phyloP scores from a whole-genome alignment of 2,329 filamentous ascomycete species.

The Ascosphaera apis region DNA sequence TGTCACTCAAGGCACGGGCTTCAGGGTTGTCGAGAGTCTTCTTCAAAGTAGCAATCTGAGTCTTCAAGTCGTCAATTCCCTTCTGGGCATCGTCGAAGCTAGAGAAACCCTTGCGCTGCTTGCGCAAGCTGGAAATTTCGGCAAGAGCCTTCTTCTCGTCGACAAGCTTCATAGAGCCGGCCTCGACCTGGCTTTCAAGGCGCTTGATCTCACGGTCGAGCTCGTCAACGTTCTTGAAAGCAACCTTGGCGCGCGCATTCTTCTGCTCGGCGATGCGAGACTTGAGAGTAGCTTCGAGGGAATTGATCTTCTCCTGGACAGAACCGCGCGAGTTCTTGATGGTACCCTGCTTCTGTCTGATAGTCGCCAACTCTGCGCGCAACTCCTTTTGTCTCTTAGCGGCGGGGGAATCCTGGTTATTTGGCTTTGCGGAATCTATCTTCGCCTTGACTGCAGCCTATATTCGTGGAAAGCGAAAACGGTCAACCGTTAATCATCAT shows the following conservation, averaged over 20 bases:
- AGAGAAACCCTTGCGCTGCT: conserved; percentile 76
- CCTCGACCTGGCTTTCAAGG: conserved; percentile 68
- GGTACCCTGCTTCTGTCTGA: conserved; percentile 65
- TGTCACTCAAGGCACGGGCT: conserved; percentile 64
- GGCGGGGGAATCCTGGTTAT: conserved; percentile 58
- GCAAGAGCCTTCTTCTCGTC: conserved; percentile 87
- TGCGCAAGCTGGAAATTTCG: conserved; percentile 63
- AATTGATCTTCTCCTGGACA: conserved; percentile 78
- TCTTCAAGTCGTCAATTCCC: conserved; percentile 66
- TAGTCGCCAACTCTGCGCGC: conserved; percentile 56
- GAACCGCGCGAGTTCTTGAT: conserved; percentile 61
- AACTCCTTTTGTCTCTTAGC: conserved; percentile 73
- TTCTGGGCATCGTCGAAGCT: conserved; percentile 69
- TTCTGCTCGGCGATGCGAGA: conserved; percentile 72
- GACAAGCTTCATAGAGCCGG: conserved; percentile 79
- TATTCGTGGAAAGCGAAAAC: conserved; percentile 14
- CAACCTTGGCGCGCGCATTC: conserved; percentile 52
- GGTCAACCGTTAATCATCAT: conserved; percentile 1
- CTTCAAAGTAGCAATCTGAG: conserved; percentile 70
- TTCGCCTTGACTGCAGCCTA: conserved; percentile 76
- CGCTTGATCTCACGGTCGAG: conserved; percentile 60
- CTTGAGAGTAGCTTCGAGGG: conserved; percentile 72
- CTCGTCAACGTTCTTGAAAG: conserved; percentile 73
- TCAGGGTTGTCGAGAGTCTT: conserved; percentile 82
- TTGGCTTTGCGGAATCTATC: conserved; percentile 59